phyloP scores from a whole-genome alignment of 148 eudicot genomes.

The Rhododendron ferrugineum region DNA sequence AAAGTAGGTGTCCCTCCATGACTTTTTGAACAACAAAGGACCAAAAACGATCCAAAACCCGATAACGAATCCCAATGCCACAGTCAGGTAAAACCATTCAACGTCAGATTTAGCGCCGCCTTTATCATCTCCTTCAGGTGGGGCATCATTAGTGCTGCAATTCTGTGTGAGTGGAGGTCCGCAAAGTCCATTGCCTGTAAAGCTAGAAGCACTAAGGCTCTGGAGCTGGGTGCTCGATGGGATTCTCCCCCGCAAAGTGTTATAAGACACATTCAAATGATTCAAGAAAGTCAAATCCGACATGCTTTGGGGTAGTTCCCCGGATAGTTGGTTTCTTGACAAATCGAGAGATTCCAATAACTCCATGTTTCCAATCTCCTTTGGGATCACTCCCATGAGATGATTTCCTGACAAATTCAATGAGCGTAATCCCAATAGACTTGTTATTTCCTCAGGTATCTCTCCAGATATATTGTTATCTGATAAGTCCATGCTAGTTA shows the following conservation, averaged over 20 bases:
- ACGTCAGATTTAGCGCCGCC: not conserved
- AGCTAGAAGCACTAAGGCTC: not conserved
- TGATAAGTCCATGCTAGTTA: constrained; percentile 19
- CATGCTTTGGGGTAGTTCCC: constrained; percentile 3
- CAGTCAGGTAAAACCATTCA: not conserved
- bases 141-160: not conserved
- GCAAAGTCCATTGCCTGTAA: not conserved
- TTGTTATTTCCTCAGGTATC: not conserved
- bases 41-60: not conserved
- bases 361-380: not conserved
- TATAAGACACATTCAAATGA: not conserved
- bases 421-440: not conserved
- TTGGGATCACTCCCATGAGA: not conserved
- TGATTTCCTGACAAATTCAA: not conserved
- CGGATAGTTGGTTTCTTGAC: not conserved
- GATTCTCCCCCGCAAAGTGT: not conserved
- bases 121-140: not conserved
- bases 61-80: not conserved
- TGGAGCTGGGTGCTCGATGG: constrained; percentile 1
- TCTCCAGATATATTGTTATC: constrained; percentile 7
- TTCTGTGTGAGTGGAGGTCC: not conserved
- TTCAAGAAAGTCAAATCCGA: not conserved
- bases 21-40: not conserved
- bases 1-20: not conserved
- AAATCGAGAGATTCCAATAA: not conserved